These are phyloP conservation scores for Exserohilum rostratum DNA, from an alignment of 2,329 filamentous ascomycete species.

Conservation along the genomic window DNA sequence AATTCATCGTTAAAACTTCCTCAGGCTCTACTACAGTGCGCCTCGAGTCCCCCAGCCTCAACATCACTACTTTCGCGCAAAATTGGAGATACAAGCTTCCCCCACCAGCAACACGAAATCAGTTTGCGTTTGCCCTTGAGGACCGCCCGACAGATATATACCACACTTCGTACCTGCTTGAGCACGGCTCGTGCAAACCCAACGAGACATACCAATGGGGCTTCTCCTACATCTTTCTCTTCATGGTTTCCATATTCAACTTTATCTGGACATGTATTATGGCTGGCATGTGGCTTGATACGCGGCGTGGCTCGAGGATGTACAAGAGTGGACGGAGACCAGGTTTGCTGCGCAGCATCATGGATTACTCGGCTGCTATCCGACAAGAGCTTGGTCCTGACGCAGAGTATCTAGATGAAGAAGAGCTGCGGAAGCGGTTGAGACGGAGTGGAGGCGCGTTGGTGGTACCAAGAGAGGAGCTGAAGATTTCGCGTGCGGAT, in stretches of 20 bases:
- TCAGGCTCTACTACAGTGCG: too few species aligned
- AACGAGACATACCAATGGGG: conserved; percentile 44
- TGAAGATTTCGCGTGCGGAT: conserved; percentile 29
- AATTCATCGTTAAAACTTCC: neutral
- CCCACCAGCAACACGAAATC: neutral
- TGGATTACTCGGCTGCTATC: conserved; percentile 36
- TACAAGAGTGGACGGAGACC: conserved; percentile 38
- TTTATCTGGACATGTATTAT: conserved; percentile 43
- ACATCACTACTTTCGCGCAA: neutral
- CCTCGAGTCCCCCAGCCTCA: neutral
- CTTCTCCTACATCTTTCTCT: conserved; percentile 46
- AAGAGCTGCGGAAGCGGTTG: conserved; percentile 27
- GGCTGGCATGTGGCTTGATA: conserved; percentile 44
- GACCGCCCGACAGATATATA: conserved; percentile 20
- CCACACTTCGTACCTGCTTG: conserved; percentile 24
- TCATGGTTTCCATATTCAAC: conserved; percentile 44
- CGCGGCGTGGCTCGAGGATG: conserved; percentile 34
- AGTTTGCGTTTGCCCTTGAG: conserved; percentile 11
- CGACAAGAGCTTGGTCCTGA: conserved; percentile 34
- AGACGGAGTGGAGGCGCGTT: conserved; percentile 29
- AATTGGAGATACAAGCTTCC: neutral
- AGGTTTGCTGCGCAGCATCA: conserved; percentile 35
- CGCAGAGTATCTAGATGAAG: conserved; percentile 27
- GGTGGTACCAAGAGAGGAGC: conserved; percentile 31
- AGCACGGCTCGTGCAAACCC: conserved; percentile 38